phyloP scores from a whole-genome alignment of 257 asterid genomes.

The Petrea volubilis region DNA sequence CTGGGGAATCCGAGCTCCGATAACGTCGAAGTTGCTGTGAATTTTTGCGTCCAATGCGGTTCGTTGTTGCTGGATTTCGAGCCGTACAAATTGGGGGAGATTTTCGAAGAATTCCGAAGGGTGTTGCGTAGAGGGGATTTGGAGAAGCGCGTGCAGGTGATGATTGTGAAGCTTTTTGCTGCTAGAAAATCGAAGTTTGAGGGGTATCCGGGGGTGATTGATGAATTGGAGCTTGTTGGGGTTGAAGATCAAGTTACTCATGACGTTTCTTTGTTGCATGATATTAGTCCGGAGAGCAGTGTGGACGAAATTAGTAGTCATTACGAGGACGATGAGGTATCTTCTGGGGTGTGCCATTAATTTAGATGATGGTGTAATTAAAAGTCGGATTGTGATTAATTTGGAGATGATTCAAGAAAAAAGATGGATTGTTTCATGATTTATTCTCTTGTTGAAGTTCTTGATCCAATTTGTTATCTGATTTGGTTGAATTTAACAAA shows the following conservation, averaged over 20 bases:
- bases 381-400: no score
- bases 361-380: no score
- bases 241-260: slow-evolving; percentile 50
- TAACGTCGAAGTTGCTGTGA: slow-evolving; percentile 38
- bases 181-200: slow-evolving; percentile 20
- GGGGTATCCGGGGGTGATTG: slow-evolving; percentile 15
- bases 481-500: no score
- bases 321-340: no score
- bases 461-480: no score
- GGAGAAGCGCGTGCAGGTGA: slow-evolving; percentile 1
- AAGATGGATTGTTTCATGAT: no score
- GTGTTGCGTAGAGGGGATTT: slow-evolving; percentile 22
- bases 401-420: no score
- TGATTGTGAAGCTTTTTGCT: slow-evolving; percentile 33
- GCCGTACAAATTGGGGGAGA: slow-evolving; percentile 29
- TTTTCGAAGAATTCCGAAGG: slow-evolving; percentile 33
- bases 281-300: slow-evolving; percentile 38
- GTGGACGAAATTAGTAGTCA: slow-evolving; percentile 19
- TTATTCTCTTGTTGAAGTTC: no score
- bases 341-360: no score
- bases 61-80: slow-evolving; percentile 5
- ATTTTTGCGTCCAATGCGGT: slow-evolving; percentile 35
- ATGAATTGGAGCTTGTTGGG: slow-evolving; percentile 38
- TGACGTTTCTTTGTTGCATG: slow-evolving; percentile 38
- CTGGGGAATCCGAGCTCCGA: slow-evolving; percentile 34